Conservation (phyloP, 306 rosid species). For the Prunus padus region DNA sequence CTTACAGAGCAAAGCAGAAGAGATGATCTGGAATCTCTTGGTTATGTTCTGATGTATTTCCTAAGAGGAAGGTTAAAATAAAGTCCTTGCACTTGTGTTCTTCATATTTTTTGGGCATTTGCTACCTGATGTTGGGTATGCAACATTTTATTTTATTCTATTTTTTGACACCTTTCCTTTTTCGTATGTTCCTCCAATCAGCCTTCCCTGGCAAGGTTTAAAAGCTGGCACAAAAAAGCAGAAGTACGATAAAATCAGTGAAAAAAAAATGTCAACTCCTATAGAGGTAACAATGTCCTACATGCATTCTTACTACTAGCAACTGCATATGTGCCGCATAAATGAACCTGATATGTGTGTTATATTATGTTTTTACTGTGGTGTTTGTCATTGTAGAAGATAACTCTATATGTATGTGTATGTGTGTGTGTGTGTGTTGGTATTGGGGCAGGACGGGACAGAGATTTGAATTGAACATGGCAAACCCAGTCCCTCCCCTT, state of each 20-base stretch:
- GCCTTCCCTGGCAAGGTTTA: conserved; percentile 99
- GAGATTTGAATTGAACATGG: neutral
- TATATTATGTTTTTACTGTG: neutral
- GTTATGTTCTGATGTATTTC: conserved; percentile 97
- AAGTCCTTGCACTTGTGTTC: conserved; percentile 17
- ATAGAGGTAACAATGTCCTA: conserved; percentile 66
- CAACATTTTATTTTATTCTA: conserved; percentile 21
- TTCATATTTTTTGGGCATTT: conserved; percentile 16
- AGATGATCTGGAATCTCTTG: conserved; percentile 99
- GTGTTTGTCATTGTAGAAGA: no score
- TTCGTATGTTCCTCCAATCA: conserved; percentile 26
- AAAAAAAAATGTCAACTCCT: conserved; percentile 87
- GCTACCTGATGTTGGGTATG: conserved; percentile 28
- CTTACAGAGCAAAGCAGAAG: conserved; percentile 98
- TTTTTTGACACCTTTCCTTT: conserved; percentile 15
- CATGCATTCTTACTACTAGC: neutral
- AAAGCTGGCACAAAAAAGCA: conserved; percentile 98
- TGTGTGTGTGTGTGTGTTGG: neutral
- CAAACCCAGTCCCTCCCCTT: neutral
- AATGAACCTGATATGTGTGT: neutral
- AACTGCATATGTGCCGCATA: conserved; percentile 2
- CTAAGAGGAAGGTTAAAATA: conserved; percentile 84
- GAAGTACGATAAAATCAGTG: conserved; percentile 93
- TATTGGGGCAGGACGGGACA: neutral
- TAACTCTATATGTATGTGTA: neutral